Evolutionary conservation across 164 flowering plant genomes (phyloP).

Genomic region (Akebia trifoliata): DNA sequence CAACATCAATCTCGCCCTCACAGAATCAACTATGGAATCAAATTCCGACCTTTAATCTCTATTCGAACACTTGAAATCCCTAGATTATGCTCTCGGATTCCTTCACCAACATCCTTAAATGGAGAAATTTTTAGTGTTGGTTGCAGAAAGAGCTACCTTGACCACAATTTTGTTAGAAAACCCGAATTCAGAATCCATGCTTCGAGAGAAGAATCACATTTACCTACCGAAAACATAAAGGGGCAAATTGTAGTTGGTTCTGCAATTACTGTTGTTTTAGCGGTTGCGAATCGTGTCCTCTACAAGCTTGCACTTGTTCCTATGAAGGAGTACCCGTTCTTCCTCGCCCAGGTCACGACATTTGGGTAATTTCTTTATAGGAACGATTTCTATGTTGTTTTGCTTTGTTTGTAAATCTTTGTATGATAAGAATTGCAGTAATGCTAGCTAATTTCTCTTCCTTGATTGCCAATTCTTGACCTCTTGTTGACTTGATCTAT

Average conservation of each 20-base stretch:
- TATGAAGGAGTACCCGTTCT: constrained; percentile 80
- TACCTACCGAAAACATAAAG: constrained; percentile 4
- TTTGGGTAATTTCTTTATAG: constrained; percentile 47
- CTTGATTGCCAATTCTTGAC: too few species aligned
- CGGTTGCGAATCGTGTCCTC: constrained; percentile 74
- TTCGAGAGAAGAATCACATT: constrained; percentile 13
- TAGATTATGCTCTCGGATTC: neutral
- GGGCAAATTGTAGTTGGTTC: constrained; percentile 34
- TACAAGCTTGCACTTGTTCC: constrained; percentile 97
- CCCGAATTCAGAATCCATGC: constrained; percentile 22
- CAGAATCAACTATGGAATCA: neutral
- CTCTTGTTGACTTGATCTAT: too few species aligned
- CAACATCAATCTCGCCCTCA: neutral
- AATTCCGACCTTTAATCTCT: constrained; percentile 3
- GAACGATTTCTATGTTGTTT: neutral
- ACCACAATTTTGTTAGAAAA: constrained; percentile 3
- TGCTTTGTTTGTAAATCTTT: too few species aligned
- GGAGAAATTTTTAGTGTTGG: constrained; percentile 5
- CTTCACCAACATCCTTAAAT: neutral
- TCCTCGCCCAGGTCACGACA: constrained; percentile 76
- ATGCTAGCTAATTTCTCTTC: too few species aligned
- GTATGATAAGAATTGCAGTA: too few species aligned
- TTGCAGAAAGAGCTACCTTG: neutral
- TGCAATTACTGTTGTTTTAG: constrained; percentile 45
- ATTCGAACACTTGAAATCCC: constrained; percentile 11